Evolutionary conservation across 495 filamentous ascomycete species (phyloP).

Genomic region (Elasticomyces elasticus): DNA sequence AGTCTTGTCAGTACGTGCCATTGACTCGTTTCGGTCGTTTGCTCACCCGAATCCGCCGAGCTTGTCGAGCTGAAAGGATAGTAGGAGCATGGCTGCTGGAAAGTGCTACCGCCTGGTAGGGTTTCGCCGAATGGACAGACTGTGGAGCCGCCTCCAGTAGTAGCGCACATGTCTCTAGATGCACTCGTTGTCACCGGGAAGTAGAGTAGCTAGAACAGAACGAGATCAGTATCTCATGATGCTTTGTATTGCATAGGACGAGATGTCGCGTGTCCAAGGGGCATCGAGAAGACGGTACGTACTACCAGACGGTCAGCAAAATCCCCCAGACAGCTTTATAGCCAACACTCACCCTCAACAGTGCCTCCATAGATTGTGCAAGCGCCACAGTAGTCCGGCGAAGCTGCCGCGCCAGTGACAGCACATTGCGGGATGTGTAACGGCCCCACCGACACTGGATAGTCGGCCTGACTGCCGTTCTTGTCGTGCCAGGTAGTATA

Average conservation of each 20-base stretch:
- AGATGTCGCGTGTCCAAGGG: no score
- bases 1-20: background rate
- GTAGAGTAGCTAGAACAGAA: constrained; percentile 15
- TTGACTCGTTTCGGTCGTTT: no score
- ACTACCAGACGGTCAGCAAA: no score
- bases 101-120: background rate
- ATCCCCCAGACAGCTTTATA: no score
- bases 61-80: constrained; percentile 2
- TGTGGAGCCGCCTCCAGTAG: background rate
- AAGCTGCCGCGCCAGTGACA: background rate
- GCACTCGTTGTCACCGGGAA: constrained; percentile 10
- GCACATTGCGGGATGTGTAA: background rate
- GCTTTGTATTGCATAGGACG: no score
- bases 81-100: background rate
- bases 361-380: constrained; percentile 7
- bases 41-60: background rate
- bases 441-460: background rate
- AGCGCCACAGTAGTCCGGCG: background rate
- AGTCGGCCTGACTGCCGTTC: background rate
- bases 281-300: no score
- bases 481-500: no score
- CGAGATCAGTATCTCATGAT: no score
- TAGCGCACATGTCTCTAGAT: constrained; percentile 7
- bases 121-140: background rate
- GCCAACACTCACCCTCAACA: no score